A percentile compares a stretch with the other conserved stretches of the same genome.
These are phyloP conservation scores for Diatrype stigma DNA, from an alignment of 2,329 filamentous ascomycete species.

Conservation along the genomic window DNA sequence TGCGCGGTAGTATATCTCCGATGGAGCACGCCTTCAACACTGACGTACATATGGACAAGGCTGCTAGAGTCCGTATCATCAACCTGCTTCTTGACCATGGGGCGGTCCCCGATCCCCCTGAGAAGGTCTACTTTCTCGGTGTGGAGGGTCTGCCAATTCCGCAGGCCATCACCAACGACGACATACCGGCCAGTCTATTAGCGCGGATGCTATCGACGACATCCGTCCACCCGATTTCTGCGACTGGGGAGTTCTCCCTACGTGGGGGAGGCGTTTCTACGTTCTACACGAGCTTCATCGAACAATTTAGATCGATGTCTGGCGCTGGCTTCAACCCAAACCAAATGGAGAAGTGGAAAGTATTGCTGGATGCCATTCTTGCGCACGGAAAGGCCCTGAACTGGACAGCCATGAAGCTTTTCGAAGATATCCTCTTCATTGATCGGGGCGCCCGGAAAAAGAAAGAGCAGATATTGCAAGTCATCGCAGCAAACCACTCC, in stretches of 20 bases:
- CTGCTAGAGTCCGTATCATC: neutral
- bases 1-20: neutral
- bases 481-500: too few species aligned
- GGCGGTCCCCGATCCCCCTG: neutral
- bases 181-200: neutral
- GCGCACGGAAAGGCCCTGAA: neutral
- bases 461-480: too few species aligned
- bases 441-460: too few species aligned
- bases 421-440: too few species aligned
- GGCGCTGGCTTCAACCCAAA: neutral
- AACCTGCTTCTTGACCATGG: neutral
- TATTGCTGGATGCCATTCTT: too few species aligned
- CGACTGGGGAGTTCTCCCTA: too few species aligned
- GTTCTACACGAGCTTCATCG: too few species aligned
- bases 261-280: too few species aligned
- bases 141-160: neutral
- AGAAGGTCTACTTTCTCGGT: neutral
- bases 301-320: too few species aligned
- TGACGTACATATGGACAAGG: neutral
- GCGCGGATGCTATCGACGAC: neutral
- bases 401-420: neutral
- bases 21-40: neutral
- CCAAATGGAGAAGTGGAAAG: neutral
- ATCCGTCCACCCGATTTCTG: neutral
- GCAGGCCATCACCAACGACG: neutral